A percentile compares a stretch with the other conserved stretches of the same genome.
These are phyloP conservation scores for Phytophthora chlamydospora DNA, from an alignment of 352 stramenopile species.

Conservation along the genomic window DNA sequence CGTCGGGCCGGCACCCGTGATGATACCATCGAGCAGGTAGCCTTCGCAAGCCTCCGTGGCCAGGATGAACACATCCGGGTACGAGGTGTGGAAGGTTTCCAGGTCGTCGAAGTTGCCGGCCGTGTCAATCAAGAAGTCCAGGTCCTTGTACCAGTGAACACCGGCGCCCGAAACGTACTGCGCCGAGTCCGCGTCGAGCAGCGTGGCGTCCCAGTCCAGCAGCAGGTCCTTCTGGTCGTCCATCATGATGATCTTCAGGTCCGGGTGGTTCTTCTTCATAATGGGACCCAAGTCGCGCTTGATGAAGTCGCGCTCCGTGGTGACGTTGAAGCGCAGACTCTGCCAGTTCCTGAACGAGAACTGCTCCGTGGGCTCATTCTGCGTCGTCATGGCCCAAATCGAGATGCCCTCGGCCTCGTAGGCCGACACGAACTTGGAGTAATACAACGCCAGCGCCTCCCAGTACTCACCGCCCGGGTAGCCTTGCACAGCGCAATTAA, in stretches of 20 bases:
- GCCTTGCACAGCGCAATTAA: constrained; percentile 62
- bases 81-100: constrained; percentile 53
- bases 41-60: constrained; percentile 82
- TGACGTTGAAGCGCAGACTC: constrained; percentile 58
- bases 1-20: constrained; percentile 57
- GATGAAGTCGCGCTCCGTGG: constrained; percentile 69
- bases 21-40: constrained; percentile 55
- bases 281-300: constrained; percentile 76
- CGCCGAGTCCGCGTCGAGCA: constrained; percentile 53
- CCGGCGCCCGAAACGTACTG: constrained; percentile 85
- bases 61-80: constrained; percentile 82
- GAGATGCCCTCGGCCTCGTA: constrained; percentile 74
- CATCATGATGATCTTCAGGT: constrained; percentile 85
- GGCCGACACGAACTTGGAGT: constrained; percentile 84
- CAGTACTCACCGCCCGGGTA: constrained; percentile 67
- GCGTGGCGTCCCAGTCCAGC: constrained; percentile 43
- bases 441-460: constrained; percentile 82
- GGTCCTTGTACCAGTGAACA: constrained; percentile 89
- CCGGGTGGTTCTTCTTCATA: constrained; percentile 68
- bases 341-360: constrained; percentile 55
- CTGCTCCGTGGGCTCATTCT: constrained; percentile 82
- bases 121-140: constrained; percentile 55
- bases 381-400: constrained; percentile 85
- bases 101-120: constrained; percentile 58
- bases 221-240: constrained; percentile 85